Evolutionary conservation across 2,329 filamentous ascomycete species (phyloP), one percentile per base, ranked within the genome.

Genomic region (Aspergillus thermomutatus): DNA sequence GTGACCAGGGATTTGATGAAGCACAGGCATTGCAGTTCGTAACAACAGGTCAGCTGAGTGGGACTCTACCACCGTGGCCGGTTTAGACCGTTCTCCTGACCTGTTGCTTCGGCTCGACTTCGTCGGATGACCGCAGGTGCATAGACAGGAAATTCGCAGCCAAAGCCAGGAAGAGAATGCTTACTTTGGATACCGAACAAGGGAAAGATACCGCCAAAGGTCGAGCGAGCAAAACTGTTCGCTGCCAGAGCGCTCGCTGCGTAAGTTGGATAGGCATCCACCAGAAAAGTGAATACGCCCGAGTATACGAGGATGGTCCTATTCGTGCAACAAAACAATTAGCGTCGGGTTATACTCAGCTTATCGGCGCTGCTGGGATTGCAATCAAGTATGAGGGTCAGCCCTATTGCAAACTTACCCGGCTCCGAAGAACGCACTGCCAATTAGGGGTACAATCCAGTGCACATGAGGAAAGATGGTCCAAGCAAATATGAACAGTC

Each of bases 401-500:
- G 57, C 53, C 56, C 49, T 58, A 55, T 56, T 62, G 49, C 37
- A 57, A 48, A 81, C 86, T 79, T 79, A 89, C 85, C 83, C 89
- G 70, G 81, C 78, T 56, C 87, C 89, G 75, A 92, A 92, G 47
- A 92, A 77, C 45, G 73, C 80, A 27, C 86, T 88, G 21, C 87
- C 89, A 73, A 92, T 87, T 62, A 91, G 87, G 26, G 89, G 87
- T 48, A 87, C 81, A 59, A 90, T 88, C 87, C 87, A 93, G 74
- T 91, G 88, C 50, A 96, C 83, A 2, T 71, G 63, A 51, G 86
- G 73, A 71, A 87, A 92, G 14, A 89, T 88, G 4, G 90, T 92
- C 89, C 91, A 96, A 8, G 86, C 91, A 75, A 96, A 96, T 76
- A 90, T 89, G 73, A 97, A 96, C 17, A 97, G 76, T 6, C 91